Percentiles rank a stretch among this genome's conserved stretches.
Evolutionary conservation across 2,329 filamentous ascomycete genomes (phyloP).

Genomic region (Fusarium ambrosium): DNA sequence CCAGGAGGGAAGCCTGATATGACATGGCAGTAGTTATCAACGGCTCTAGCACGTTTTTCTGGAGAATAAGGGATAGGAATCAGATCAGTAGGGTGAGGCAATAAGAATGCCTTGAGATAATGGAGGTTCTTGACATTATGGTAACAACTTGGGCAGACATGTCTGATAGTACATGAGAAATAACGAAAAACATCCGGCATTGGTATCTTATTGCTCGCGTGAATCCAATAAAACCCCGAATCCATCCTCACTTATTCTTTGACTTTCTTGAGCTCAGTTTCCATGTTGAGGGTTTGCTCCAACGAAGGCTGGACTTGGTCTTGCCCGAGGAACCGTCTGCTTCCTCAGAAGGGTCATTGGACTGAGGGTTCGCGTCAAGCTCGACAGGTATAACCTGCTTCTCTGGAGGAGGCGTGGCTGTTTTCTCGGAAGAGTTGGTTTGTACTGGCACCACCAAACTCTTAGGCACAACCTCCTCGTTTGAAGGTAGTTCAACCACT

Average conservation of each 20-base stretch:
- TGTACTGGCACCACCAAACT: not conserved
- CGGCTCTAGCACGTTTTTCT: too few relatives aligned
- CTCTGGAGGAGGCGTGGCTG: not conserved
- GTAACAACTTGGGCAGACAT: not conserved
- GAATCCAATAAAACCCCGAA: not conserved
- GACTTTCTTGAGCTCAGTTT: conserved; percentile 41
- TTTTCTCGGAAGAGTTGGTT: not conserved
- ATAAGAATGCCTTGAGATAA: not conserved
- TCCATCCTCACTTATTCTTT: conserved; percentile 20
- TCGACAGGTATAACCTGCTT: conserved; percentile 16
- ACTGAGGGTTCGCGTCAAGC: conserved; percentile 16
- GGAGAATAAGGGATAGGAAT: too few relatives aligned
- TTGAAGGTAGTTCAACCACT: conserved; percentile 31
- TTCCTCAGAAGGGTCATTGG: conserved; percentile 14
- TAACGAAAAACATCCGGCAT: not conserved
- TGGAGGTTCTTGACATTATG: not conserved
- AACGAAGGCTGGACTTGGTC: conserved; percentile 19
- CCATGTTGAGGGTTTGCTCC: conserved; percentile 40
- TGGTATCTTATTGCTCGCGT: conserved; percentile 6
- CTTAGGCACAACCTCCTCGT: not conserved
- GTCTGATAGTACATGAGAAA: not conserved
- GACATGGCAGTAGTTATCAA: conserved; percentile 25
- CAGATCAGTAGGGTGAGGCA: not conserved
- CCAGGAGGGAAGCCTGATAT: conserved; percentile 47
- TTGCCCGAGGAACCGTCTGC: conserved; percentile 23